phyloP scores from a whole-genome alignment of 768 basidiomycete genomes.

The Clitopilus passeckerianus region DNA sequence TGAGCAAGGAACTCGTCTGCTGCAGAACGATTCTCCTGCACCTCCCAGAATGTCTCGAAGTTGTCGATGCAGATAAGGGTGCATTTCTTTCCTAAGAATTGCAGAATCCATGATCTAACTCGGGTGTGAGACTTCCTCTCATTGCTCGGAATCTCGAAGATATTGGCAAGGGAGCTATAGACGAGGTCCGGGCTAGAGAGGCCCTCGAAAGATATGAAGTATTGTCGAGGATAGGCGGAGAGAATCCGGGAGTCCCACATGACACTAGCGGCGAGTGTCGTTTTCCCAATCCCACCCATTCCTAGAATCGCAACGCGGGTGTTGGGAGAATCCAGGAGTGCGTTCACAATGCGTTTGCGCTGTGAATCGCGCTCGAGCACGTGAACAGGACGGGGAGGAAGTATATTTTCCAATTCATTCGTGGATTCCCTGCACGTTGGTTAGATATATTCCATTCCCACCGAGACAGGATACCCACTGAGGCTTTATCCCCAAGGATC shows the following conservation, averaged over 20 bases:
- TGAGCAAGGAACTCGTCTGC: neutral
- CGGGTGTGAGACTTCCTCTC: neutral
- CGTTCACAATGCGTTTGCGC: neutral
- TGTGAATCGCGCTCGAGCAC: neutral
- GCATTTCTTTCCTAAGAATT: neutral
- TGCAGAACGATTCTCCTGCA: neutral
- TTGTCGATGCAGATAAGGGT: neutral
- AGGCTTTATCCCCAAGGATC: too few relatives aligned
- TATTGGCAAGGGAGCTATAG: neutral
- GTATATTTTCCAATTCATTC: too few relatives aligned
- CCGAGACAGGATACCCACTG: too few relatives aligned
- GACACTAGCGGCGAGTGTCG: neutral
- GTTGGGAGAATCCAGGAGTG: neutral
- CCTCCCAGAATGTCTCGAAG: neutral
- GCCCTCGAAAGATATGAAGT: neutral
- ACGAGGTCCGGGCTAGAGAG: neutral
- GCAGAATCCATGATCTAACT: neutral
- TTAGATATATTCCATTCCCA: too few relatives aligned
- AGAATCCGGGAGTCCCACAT: neutral
- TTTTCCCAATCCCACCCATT: slow-evolving; percentile 7
- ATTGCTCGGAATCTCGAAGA: neutral
- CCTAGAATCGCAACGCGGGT: neutral
- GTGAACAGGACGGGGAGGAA: neutral
- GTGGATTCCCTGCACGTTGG: too few relatives aligned
- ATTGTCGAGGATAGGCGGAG: neutral